phyloP scores from a whole-genome alignment of 2,329 filamentous ascomycete species.

The Cadophora sp. region DNA sequence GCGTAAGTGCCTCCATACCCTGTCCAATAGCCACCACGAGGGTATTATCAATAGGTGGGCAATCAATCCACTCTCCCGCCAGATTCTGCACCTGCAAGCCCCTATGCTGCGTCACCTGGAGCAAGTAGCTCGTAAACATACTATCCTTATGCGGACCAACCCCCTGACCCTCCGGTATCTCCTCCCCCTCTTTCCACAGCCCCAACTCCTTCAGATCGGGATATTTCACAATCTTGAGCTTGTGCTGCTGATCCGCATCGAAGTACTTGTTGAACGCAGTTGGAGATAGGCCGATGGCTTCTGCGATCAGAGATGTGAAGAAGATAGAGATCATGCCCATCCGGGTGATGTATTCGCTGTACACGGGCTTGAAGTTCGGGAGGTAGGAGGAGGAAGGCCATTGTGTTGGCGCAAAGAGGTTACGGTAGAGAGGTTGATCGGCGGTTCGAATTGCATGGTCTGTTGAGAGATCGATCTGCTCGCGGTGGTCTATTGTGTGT shows the following conservation, averaged over 20 bases:
- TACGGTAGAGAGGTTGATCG: conserved; percentile 72
- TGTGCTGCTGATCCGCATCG: conserved; percentile 74
- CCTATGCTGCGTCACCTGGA: conserved; percentile 78
- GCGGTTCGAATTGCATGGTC: conserved; percentile 71
- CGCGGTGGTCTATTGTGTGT: conserved; percentile 77
- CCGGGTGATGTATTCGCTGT: conserved; percentile 75
- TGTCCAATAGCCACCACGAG: conserved; percentile 89
- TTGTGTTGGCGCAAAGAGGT: conserved; percentile 79
- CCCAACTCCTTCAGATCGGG: conserved; percentile 72
- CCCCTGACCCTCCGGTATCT: conserved; percentile 56
- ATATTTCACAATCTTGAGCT: conserved; percentile 89
- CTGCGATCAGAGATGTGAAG: conserved; percentile 83
- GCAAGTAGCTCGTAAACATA: conserved; percentile 82
- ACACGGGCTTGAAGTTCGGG: conserved; percentile 71
- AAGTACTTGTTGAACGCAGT: conserved; percentile 81
- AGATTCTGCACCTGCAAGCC: conserved; percentile 87
- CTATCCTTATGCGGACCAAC: conserved; percentile 86
- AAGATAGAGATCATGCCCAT: conserved; percentile 76
- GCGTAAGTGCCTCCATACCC: conserved; percentile 83
- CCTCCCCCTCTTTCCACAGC: conserved; percentile 46
- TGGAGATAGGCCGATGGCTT: conserved; percentile 75
- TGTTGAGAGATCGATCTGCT: conserved; percentile 87
- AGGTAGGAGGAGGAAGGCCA: conserved; percentile 73
- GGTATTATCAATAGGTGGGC: conserved; percentile 75
- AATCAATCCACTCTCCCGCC: conserved; percentile 81